Conservation (phyloP, 345 rosid genomes). For the Heritiera littoralis region DNA sequence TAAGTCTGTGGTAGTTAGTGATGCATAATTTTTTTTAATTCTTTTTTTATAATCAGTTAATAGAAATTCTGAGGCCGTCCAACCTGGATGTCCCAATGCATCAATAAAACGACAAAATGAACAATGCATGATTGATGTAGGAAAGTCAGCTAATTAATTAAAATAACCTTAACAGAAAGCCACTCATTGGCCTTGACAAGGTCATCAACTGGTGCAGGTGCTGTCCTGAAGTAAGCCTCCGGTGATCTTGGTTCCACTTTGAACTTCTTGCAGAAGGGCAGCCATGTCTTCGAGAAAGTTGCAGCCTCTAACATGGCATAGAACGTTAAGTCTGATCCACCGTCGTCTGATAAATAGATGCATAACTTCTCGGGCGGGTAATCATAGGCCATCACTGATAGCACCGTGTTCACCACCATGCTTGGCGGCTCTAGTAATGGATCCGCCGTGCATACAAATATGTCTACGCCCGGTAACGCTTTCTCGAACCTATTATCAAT, state of each 20-base stretch:
- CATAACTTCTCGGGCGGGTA: constrained; percentile 62
- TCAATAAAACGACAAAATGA: no score
- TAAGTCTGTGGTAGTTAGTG: no score
- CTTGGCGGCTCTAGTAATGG: constrained; percentile 50
- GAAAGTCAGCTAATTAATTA: not conserved
- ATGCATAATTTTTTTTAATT: no score
- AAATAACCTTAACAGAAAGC: constrained; percentile 24
- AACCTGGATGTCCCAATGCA: not conserved
- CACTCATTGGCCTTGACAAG: not conserved
- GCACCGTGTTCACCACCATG: constrained; percentile 48
- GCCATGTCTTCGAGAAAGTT: constrained; percentile 45
- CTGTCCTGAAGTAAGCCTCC: constrained; percentile 36
- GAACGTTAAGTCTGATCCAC: constrained; percentile 42
- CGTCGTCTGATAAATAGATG: constrained; percentile 60
- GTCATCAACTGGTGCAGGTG: not conserved
- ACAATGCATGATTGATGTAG: not conserved
- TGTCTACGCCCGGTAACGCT: constrained; percentile 42
- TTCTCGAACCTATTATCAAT: constrained; percentile 27
- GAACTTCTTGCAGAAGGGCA: constrained; percentile 50
- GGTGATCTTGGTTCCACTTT: constrained; percentile 46
- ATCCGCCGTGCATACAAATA: constrained; percentile 57
- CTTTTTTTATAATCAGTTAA: no score
- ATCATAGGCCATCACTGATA: constrained; percentile 59
- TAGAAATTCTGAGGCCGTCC: no score
- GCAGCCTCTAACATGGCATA: constrained; percentile 58